Conservation (phyloP, 768 basidiomycete species). For the Asterophora parasitica region DNA sequence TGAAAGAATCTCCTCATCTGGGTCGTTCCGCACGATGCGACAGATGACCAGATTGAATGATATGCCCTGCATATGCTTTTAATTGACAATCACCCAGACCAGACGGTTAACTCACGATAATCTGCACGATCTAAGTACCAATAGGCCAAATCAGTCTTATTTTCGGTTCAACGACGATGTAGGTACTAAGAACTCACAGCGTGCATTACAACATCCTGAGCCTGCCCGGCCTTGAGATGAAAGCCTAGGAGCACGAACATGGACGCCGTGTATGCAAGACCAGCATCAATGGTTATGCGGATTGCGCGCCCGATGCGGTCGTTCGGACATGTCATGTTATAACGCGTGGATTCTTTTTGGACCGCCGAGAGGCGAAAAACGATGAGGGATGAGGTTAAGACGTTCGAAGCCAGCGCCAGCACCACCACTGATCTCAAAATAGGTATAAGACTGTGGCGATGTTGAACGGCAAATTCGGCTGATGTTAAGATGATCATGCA, state of each 20-base stretch:
- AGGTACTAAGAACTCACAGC: background rate
- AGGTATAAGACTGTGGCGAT: background rate
- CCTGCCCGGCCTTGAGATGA: background rate
- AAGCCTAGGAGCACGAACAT: conserved; percentile 4
- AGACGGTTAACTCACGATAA: conserved; percentile 5
- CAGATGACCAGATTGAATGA: conserved; percentile 14
- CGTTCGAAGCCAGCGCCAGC: conserved; percentile 3
- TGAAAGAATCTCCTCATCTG: background rate
- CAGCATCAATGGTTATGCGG: conserved; percentile 8
- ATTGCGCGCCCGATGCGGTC: conserved; percentile 3
- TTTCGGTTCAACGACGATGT: no score
- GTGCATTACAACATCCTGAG: conserved; percentile 1
- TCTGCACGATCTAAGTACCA: conserved; percentile 11
- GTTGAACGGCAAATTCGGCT: background rate
- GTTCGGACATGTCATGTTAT: background rate
- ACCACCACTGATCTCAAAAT: conserved; percentile 1
- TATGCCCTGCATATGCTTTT: conserved; percentile 1
- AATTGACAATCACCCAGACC: no score
- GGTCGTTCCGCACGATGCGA: background rate
- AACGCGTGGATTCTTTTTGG: conserved; percentile 2
- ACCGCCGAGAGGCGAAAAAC: conserved; percentile 4
- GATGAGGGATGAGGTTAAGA: conserved; percentile 6
- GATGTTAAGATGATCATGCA: background rate
- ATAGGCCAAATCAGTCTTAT: no score
- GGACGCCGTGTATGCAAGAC: conserved; percentile 2